Percentiles rank a stretch among this genome's conserved stretches.
Conservation (phyloP, 805 yeast species). For the Pichia phayaonensis region DNA sequence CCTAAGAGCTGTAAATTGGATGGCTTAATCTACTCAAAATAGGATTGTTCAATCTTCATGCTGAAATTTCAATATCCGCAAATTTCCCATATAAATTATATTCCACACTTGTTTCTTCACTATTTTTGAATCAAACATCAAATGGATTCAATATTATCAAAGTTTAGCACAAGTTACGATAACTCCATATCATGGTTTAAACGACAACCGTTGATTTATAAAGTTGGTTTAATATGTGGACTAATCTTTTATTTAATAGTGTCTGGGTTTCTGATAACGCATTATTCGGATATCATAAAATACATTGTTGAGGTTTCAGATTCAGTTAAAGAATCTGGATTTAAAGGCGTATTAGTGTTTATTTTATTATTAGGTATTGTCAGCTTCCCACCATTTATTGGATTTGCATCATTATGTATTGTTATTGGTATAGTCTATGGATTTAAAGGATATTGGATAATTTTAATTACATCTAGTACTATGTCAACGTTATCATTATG, state of each 20-base stretch:
- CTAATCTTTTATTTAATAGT: background rate
- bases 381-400: constrained; percentile 86
- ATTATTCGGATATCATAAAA: constrained; percentile 32
- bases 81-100: background rate
- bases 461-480: constrained; percentile 57
- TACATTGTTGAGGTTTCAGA: constrained; percentile 37
- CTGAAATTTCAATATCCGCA: background rate
- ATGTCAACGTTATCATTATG: constrained; percentile 77
- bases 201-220: background rate
- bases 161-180: background rate
- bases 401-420: constrained; percentile 64
- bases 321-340: constrained; percentile 28
- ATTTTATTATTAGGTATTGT: constrained; percentile 51
- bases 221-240: background rate
- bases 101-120: background rate
- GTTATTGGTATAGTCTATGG: constrained; percentile 81
- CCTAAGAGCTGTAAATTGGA: too few species aligned
- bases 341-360: constrained; percentile 31
- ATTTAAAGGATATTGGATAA: constrained; percentile 71
- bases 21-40: too few species aligned
- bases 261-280: constrained; percentile 14
- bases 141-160: background rate
- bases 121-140: background rate
- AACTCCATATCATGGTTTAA: constrained; percentile 1
- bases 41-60: too few species aligned